Conservation (phyloP, 169 alveolate genomes). For the Plasmodium yoelii region DNA sequence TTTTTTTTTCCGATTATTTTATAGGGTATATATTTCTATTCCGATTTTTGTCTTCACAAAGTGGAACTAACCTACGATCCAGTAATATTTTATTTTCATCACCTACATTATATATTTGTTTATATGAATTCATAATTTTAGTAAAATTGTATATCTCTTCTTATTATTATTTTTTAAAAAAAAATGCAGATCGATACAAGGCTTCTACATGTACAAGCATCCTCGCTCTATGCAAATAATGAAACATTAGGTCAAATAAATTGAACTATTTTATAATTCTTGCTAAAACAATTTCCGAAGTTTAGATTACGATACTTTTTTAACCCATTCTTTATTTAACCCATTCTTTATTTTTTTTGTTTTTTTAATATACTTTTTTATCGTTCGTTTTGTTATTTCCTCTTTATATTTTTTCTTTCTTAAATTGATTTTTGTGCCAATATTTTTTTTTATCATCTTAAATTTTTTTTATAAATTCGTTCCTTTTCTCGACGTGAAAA, state of each 20-base stretch:
- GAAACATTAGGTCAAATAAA: conserved; percentile 6
- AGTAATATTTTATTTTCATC: conserved; percentile 6
- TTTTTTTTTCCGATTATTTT: neutral
- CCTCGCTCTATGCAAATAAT: conserved; percentile 10
- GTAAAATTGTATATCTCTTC: neutral
- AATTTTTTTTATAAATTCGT: neutral
- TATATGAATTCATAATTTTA: neutral
- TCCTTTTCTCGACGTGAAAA: neutral
- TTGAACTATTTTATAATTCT: neutral
- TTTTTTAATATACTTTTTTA: neutral
- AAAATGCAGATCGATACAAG: conserved; percentile 25
- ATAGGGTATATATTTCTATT: conserved; percentile 23
- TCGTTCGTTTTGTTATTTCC: neutral
- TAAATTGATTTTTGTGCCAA: neutral
- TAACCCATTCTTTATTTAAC: neutral
- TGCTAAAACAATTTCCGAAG: neutral
- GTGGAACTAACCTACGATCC: conserved; percentile 43
- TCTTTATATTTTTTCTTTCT: neutral
- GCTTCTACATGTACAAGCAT: conserved; percentile 5
- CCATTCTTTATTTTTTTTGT: conserved; percentile 1
- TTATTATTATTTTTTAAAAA: neutral
- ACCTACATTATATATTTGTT: neutral
- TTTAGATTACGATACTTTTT: neutral
- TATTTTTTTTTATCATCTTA: neutral
- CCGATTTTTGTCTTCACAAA: conserved; percentile 47